Evolutionary conservation across 805 yeast species (phyloP).

Genomic region (Spathaspora sp.): DNA sequence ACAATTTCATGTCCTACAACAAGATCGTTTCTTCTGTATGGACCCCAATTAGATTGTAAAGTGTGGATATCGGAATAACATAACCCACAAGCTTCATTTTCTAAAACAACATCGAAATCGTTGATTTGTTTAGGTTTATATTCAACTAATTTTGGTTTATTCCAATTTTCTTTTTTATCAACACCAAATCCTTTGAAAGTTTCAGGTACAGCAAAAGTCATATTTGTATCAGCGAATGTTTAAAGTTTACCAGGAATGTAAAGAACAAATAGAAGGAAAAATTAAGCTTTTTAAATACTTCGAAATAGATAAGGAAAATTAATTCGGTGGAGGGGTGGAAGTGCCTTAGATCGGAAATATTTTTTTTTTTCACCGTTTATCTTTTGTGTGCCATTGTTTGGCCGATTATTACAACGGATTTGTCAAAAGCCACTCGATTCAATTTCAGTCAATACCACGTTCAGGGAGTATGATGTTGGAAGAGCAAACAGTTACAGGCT

Average conservation of each 20-base stretch:
- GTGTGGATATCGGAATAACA: conserved; percentile 64
- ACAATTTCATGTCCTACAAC: conserved; percentile 65
- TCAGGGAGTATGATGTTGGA: no score
- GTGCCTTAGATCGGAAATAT: neutral
- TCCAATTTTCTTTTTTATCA: conserved; percentile 26
- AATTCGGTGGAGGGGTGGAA: neutral
- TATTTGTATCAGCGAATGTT: neutral
- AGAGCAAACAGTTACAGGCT: no score
- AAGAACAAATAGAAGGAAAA: neutral
- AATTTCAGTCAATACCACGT: no score
- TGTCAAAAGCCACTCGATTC: no score
- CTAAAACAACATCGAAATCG: conserved; percentile 49
- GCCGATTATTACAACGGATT: neutral
- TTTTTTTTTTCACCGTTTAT: neutral
- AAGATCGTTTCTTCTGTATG: conserved; percentile 26
- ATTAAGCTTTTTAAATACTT: neutral
- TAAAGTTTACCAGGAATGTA: neutral
- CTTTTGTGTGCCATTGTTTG: no score
- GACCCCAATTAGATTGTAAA: conserved; percentile 51
- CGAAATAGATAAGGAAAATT: neutral
- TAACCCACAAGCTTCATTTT: conserved; percentile 60
- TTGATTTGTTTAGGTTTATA: conserved; percentile 23
- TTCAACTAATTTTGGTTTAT: conserved; percentile 28
- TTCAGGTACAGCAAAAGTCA: conserved; percentile 7
- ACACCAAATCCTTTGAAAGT: conserved; percentile 27